These are phyloP conservation scores for Chlamydomonas asymmetrica DNA, from an alignment of 139 green algal species.

Conservation along the genomic window DNA sequence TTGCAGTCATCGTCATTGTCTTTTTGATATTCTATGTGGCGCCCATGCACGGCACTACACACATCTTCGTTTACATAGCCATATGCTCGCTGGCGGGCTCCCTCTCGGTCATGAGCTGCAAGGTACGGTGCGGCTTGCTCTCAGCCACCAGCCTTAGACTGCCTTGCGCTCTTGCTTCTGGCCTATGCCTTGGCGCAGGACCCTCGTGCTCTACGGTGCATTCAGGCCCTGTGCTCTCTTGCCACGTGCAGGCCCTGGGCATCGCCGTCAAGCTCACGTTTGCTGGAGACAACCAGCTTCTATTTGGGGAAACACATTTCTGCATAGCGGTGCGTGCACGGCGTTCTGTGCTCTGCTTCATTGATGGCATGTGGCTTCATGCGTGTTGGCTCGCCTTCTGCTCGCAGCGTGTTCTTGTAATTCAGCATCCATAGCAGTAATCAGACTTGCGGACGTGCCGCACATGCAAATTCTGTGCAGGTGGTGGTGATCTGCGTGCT, in stretches of 20 bases:
- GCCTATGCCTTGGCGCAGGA: no score
- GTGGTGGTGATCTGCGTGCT: constrained; percentile 85
- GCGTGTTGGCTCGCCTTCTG: no score
- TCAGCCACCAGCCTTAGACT: no score
- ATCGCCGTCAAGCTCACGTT: constrained; percentile 96
- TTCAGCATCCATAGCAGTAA: no score
- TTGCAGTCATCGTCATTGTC: constrained; percentile 55
- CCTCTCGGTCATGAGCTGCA: constrained; percentile 94
- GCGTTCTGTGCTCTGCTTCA: no score
- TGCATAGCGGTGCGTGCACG: constrained; percentile 72
- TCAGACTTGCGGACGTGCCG: no score
- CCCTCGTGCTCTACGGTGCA: no score
- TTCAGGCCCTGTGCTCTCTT: neutral
- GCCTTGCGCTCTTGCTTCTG: no score
- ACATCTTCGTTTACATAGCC: constrained; percentile 92
- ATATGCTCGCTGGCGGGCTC: constrained; percentile 95
- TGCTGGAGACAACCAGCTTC: constrained; percentile 90
- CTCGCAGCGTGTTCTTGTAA: no score
- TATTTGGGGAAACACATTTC: constrained; percentile 69
- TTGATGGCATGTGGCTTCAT: no score
- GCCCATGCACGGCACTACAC: constrained; percentile 63
- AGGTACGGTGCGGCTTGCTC: constrained; percentile 52
- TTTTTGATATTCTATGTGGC: constrained; percentile 51
- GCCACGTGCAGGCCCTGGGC: constrained; percentile 77
- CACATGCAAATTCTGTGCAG: constrained; percentile 45